A percentile compares a stretch with the other conserved stretches of the same genome.
Evolutionary conservation across 2,329 filamentous ascomycete species (phyloP).

Genomic region (Metarhizium guizhouense): DNA sequence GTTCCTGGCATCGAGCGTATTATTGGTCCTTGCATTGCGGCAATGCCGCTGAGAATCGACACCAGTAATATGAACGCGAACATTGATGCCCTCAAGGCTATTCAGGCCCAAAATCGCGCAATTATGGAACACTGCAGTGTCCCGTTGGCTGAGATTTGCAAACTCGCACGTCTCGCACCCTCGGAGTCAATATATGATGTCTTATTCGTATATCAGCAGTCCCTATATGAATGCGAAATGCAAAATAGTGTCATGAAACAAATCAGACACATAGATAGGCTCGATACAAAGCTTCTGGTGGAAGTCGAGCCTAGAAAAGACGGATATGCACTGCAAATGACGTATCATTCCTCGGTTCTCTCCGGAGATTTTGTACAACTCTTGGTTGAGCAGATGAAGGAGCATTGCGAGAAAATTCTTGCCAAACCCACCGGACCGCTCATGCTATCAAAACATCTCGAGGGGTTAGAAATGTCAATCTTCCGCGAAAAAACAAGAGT

Average conservation of each 20-base stretch:
- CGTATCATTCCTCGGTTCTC: slow-evolving; percentile 40
- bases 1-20: slow-evolving; percentile 61
- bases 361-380: slow-evolving; percentile 43
- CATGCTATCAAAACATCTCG: slow-evolving; percentile 8
- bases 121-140: slow-evolving; percentile 55
- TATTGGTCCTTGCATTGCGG: slow-evolving; percentile 71
- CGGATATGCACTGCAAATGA: slow-evolving; percentile 33
- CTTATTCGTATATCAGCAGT: slow-evolving; percentile 80
- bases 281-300: slow-evolving; percentile 68
- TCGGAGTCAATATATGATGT: slow-evolving; percentile 61
- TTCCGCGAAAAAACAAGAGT: slow-evolving; percentile 32
- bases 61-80: slow-evolving; percentile 40
- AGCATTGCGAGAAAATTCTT: slow-evolving; percentile 29
- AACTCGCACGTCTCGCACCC: slow-evolving; percentile 43
- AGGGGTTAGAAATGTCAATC: slow-evolving; percentile 33
- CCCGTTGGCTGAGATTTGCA: slow-evolving; percentile 62
- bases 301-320: slow-evolving; percentile 59
- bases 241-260: slow-evolving; percentile 36
- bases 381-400: slow-evolving; percentile 53
- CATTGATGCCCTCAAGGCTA: slow-evolving; percentile 50
- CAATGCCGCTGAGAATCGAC: slow-evolving; percentile 63
- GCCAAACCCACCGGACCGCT: slow-evolving; percentile 14
- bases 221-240: slow-evolving; percentile 33
- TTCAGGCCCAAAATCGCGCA: slow-evolving; percentile 58
- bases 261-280: slow-evolving; percentile 54